A percentile compares a stretch with the other conserved stretches of the same genome.
Conservation (phyloP, 345 rosid species). For the Diplotaxis tenuifolia region DNA sequence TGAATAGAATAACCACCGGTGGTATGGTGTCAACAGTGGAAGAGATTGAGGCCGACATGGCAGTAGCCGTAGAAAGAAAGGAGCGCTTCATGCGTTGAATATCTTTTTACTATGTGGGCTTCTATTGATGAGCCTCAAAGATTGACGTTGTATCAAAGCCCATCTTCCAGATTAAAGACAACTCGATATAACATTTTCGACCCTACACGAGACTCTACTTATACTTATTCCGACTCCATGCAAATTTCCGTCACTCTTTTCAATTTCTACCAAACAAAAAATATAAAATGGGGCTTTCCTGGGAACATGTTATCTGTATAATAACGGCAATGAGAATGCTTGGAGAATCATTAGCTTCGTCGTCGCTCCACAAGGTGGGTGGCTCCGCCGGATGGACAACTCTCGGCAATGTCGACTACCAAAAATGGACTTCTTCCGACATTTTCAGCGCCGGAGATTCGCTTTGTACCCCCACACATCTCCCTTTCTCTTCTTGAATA, state of each 20-base stretch:
- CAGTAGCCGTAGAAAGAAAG: neutral
- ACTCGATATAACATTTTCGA: neutral
- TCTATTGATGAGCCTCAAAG: neutral
- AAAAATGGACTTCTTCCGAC: neutral
- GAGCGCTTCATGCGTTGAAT: too few relatives aligned
- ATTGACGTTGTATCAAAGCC: neutral
- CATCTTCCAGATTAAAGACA: neutral
- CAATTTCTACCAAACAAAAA: neutral
- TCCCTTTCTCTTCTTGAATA: too few relatives aligned
- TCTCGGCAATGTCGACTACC: neutral
- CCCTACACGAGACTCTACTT: neutral
- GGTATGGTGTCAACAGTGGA: constrained; percentile 36
- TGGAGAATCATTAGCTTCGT: neutral
- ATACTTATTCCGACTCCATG: neutral
- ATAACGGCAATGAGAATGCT: neutral
- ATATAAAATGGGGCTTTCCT: neutral
- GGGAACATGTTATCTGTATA: neutral
- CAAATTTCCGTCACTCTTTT: neutral
- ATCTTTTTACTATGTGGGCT: neutral
- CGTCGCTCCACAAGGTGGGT: constrained; percentile 1
- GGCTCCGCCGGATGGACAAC: constrained; percentile 1
- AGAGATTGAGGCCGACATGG: constrained; percentile 62
- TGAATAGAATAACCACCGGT: constrained; percentile 37
- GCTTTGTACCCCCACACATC: neutral
- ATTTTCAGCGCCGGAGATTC: constrained; percentile 1